Base-by-base conservation (phyloP, 2,329 filamentous ascomycete species). In the Fusarium vanettenii region DNA sequence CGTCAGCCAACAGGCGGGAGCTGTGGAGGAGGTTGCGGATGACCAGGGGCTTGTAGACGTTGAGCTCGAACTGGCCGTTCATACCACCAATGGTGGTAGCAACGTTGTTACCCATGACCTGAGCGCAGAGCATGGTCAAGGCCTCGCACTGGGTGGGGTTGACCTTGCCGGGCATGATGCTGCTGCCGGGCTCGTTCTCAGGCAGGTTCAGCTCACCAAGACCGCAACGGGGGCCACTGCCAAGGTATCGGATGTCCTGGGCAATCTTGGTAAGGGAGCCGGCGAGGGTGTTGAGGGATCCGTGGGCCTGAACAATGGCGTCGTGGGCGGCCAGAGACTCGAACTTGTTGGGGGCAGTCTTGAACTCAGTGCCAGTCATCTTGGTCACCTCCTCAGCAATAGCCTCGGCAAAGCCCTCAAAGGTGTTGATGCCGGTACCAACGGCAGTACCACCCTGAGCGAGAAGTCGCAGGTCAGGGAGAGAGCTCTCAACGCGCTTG, bases 141-240 rank as follows among this genome's bases (percentile, higher is more conserved):
- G 95, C 94, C 89, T 99, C 97, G 86, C 95, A 98, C 87, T 99
- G 97, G 35, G 97, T 99, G 35, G 97, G 97, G 89, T 99, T 99
- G 83, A 99, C 97, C 89, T 99, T 99, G 81, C 97, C 97, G 52
- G 97, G 97, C 97, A 99, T 99, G 88, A 99, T 98, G 79, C 94
- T 97, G 81, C 93, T 97, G 75, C 96, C 96, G 37, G 97, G 97
- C 88, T 99, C 97, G 87, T 99, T 99, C 88, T 99, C 97, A 29
- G 97, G 97, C 61, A 99, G 91, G 81, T 91, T 90, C 74, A 99
- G 91, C 88, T 99, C 97, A 76, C 95, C 96, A 25, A 98, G 92
- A 81, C 97, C 97, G 85, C 97, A 98, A 70, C 97, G 95, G 66
- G 97, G 97, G 18, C 97, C 97, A 77, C 94, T 97, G 79, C 97